Base-by-base conservation (phyloP, 352 stramenopile species). In the Phytophthora multivora region DNA sequence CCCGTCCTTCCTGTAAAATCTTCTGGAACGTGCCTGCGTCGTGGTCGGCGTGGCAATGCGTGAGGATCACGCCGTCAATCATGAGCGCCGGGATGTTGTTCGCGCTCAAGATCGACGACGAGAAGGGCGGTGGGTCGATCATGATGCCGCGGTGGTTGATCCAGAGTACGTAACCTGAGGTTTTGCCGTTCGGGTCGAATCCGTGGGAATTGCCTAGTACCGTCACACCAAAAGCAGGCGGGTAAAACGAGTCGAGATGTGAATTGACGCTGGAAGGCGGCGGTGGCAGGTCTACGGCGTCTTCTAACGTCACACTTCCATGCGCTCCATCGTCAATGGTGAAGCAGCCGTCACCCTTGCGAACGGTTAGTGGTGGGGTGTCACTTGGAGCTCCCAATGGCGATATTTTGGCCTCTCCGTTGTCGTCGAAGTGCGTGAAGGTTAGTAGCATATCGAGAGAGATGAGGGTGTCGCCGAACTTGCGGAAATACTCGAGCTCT, bases 1-100 rank as follows among this genome's bases (percentile, higher is more conserved):
- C 93, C 10, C 90, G 91, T 2, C 90, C 94, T 63, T 97, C 95
- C 26, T 96, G 95, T 15, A 99, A 66, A 40, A 99, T 97, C 66
- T 98, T 98, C 63, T 99, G 96, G 65, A 99, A 99, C 25, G 96
- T 97, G 25, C 96, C 96, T 36, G 96, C 96, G 71, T 99, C 96
- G 65, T 99, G 96, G 71, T 99, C 96, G 15, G 96, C 94, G 66
- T 98, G 96, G 61, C 95, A 98, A 69, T 99, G 96, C 13, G 96
- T 99, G 23, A 99, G 71, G 62, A 99, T 98, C 12, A 99, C 97
- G 23, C 92, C 96, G 57, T 98, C 94, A 65, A 99, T 99, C 66
- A 97, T 96, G 41, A 95, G 71, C 23, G 92, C 91, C 5, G 87
- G 82, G 45, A 97, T 97, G 52, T 92, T 94, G 69, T 92, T 95